A percentile compares a stretch with the other conserved stretches of the same genome.
These are phyloP conservation scores for Ogataea angusta DNA, from an alignment of 805 yeast species.

Conservation along the genomic window DNA sequence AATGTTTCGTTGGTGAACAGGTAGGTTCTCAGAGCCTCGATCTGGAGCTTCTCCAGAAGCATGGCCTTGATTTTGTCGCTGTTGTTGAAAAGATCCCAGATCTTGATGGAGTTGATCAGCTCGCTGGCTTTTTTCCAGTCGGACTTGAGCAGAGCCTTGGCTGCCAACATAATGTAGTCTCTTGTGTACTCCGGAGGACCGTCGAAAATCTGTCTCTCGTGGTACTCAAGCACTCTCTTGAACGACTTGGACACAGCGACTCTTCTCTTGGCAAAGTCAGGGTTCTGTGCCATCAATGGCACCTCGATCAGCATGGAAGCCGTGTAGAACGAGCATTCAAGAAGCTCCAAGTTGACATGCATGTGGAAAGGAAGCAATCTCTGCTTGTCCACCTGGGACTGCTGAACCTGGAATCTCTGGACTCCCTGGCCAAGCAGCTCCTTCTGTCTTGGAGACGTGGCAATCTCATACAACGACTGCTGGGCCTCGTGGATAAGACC, in stretches of 20 bases:
- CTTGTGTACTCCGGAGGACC: slow-evolving; percentile 98
- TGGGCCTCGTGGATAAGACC: slow-evolving; percentile 86
- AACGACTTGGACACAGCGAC: slow-evolving; percentile 67
- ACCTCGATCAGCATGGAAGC: slow-evolving; percentile 86
- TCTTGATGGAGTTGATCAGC: slow-evolving; percentile 70
- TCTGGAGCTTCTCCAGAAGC: slow-evolving; percentile 76
- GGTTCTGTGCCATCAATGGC: slow-evolving; percentile 79
- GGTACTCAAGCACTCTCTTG: slow-evolving; percentile 86
- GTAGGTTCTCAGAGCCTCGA: slow-evolving; percentile 91
- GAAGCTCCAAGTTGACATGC: slow-evolving; percentile 93
- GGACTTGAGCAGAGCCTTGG: slow-evolving; percentile 81
- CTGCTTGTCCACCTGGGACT: slow-evolving; percentile 58
- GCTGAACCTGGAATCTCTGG: slow-evolving; percentile 58
- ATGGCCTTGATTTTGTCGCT: slow-evolving; percentile 63
- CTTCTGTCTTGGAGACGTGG: slow-evolving; percentile 79
- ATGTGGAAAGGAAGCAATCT: slow-evolving; percentile 94
- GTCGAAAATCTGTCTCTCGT: slow-evolving; percentile 89
- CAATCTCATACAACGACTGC: slow-evolving; percentile 82
- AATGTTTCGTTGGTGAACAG: slow-evolving; percentile 77
- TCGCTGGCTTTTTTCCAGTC: slow-evolving; percentile 81
- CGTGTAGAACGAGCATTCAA: slow-evolving; percentile 92
- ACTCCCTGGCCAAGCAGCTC: slow-evolving; percentile 91
- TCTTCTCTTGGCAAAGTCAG: slow-evolving; percentile 59
- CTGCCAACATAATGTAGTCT: slow-evolving; percentile 90
- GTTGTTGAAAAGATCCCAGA: slow-evolving; percentile 81